phyloP scores from a whole-genome alignment of 306 rosid species.

The Trichosanthes truncata region DNA sequence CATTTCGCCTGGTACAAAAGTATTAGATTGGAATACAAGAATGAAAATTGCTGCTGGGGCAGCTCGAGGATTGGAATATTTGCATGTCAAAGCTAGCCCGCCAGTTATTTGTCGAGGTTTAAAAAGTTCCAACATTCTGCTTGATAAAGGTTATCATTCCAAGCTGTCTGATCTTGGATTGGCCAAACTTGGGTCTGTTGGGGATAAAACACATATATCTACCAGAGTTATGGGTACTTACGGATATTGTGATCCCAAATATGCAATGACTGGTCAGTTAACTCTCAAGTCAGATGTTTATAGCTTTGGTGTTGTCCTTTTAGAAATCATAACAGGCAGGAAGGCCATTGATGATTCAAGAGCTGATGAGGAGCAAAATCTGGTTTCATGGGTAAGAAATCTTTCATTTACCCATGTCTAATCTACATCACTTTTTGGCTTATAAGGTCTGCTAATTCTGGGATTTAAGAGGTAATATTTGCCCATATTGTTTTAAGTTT shows the following conservation, averaged over 20 bases:
- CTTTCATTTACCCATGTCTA: not conserved
- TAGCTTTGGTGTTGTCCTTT: constrained; percentile 91
- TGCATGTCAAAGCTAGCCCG: constrained; percentile 86
- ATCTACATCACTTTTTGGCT: constrained; percentile 1
- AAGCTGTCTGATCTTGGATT: constrained; percentile 89
- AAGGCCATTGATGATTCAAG: constrained; percentile 70
- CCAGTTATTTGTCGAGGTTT: constrained; percentile 94
- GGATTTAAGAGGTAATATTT: not conserved
- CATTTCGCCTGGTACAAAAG: constrained; percentile 55
- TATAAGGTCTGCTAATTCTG: not conserved
- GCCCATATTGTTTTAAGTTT: too few species aligned
- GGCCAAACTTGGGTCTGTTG: constrained; percentile 94
- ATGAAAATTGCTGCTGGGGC: constrained; percentile 95
- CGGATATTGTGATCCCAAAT: constrained; percentile 93
- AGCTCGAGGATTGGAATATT: constrained; percentile 78
- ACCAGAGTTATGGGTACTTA: constrained; percentile 98
- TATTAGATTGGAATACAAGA: constrained; percentile 76
- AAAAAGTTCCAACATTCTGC: constrained; percentile 91
- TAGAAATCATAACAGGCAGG: constrained; percentile 92
- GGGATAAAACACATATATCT: constrained; percentile 81
- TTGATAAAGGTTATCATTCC: constrained; percentile 71
- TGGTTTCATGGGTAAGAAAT: constrained; percentile 85
- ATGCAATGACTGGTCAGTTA: constrained; percentile 87
- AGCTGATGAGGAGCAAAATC: constrained; percentile 78
- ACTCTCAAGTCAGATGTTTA: constrained; percentile 86